Percentiles rank a stretch among this genome's conserved stretches.
Evolutionary conservation across 139 green algal genomes (phyloP).

Genomic region (Haematococcus sp.): DNA sequence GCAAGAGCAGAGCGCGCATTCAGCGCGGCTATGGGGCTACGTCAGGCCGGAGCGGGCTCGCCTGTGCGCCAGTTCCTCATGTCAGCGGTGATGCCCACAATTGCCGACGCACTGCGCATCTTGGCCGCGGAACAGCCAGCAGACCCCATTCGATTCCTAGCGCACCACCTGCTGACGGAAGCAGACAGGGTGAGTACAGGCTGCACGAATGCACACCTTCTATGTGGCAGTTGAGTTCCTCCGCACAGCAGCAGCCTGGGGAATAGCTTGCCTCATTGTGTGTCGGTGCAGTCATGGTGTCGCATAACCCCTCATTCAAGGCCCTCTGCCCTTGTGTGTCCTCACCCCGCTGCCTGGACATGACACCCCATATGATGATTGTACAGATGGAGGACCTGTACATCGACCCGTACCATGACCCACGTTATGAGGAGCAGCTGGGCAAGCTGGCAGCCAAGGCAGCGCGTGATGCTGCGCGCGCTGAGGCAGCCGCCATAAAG

Average conservation of each 20-base stretch:
- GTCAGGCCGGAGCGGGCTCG: neutral
- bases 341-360: no score
- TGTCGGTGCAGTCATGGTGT: no score
- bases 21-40: neutral
- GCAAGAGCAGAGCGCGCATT: neutral
- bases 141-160: slow-evolving; percentile 9
- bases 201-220: no score
- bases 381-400: slow-evolving; percentile 18
- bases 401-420: slow-evolving; percentile 21
- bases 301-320: no score
- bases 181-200: slow-evolving; percentile 7
- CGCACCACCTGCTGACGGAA: slow-evolving; percentile 7
- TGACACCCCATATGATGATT: neutral
- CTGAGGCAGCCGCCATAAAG: neutral
- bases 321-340: no score
- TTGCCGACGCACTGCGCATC: slow-evolving; percentile 3
- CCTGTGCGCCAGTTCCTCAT: slow-evolving; percentile 4
- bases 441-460: slow-evolving; percentile 18
- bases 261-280: no score
- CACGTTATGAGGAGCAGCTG: slow-evolving; percentile 15
- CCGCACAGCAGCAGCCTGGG: no score
- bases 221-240: no score
- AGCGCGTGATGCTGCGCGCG: neutral
- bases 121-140: neutral
- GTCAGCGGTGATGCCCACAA: slow-evolving; percentile 7